phyloP scores from a whole-genome alignment of 2,329 filamentous ascomycete species.

The Rhinocladiella similis region DNA sequence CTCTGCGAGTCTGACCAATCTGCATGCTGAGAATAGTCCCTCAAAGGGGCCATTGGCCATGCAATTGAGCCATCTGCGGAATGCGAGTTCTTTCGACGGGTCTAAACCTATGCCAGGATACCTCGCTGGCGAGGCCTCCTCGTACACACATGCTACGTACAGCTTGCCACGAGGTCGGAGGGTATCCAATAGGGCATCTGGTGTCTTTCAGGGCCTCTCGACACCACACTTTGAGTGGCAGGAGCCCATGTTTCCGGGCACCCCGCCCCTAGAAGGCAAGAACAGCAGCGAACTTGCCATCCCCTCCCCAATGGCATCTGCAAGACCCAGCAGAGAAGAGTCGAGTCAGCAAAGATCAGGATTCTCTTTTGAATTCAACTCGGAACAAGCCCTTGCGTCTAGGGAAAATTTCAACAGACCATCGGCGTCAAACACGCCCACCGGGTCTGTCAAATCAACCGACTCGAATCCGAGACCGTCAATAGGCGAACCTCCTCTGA shows the following conservation, averaged over 20 bases:
- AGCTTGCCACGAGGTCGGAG: slow-evolving; percentile 78
- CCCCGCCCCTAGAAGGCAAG: slow-evolving; percentile 34
- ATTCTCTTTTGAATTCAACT: slow-evolving; percentile 26
- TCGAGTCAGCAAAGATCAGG: slow-evolving; percentile 14
- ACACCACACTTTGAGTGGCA: slow-evolving; percentile 65
- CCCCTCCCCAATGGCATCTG: slow-evolving; percentile 16
- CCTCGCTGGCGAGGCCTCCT: slow-evolving; percentile 50
- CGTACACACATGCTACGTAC: slow-evolving; percentile 87
- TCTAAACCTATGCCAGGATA: slow-evolving; percentile 23
- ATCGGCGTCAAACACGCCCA: slow-evolving; percentile 19
- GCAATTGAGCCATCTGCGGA: slow-evolving; percentile 17
- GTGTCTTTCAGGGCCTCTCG: slow-evolving; percentile 57
- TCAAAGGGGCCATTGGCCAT: slow-evolving; percentile 13
- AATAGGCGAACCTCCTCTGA: slow-evolving; percentile 9
- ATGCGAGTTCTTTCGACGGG: slow-evolving; percentile 28
- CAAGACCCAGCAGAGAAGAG: slow-evolving; percentile 23
- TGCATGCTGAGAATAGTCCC: slow-evolving; percentile 24
- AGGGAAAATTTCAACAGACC: slow-evolving; percentile 4
- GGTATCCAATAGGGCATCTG: slow-evolving; percentile 65
- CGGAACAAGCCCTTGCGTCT: slow-evolving; percentile 9
- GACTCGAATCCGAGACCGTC: slow-evolving; percentile 15
- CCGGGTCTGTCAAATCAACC: slow-evolving; percentile 16
- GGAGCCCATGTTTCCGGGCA: slow-evolving; percentile 50
- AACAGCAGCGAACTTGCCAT: slow-evolving; percentile 15
- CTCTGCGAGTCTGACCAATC: slow-evolving; percentile 49